phyloP scores from a whole-genome alignment of 2,329 filamentous ascomycete genomes.

The Colletotrichum liaoningense region DNA sequence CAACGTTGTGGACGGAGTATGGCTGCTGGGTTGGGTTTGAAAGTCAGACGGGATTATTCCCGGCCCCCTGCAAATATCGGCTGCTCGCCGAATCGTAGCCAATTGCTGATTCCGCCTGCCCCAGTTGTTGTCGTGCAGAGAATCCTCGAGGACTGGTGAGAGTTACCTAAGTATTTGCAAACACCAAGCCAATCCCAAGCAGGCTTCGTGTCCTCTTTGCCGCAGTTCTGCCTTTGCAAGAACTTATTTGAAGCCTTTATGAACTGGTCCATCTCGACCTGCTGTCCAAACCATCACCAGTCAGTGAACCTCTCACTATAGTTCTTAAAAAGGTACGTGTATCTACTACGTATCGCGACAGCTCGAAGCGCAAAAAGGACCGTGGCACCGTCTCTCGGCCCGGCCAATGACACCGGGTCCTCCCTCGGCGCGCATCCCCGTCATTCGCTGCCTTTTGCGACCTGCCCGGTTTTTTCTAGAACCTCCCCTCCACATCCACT shows the following conservation, averaged over 20 bases:
- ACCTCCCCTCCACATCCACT: constrained; percentile 30
- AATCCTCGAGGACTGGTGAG: not conserved
- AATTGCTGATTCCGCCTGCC: not conserved
- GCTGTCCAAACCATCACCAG: too few species aligned
- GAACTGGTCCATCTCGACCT: too few species aligned
- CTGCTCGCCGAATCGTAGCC: not conserved
- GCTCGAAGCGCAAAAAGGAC: not conserved
- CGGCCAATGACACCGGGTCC: constrained; percentile 28
- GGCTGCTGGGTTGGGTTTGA: not conserved
- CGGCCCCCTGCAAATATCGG: not conserved
- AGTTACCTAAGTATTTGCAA: constrained; percentile 1
- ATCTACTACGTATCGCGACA: not conserved
- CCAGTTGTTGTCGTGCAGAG: not conserved
- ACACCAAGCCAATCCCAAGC: not conserved
- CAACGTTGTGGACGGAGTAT: not conserved
- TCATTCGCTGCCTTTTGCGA: constrained; percentile 19
- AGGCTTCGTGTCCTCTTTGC: not conserved
- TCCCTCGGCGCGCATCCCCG: constrained; percentile 9
- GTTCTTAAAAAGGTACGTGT: not conserved
- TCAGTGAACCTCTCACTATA: not conserved
- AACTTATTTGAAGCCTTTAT: too few species aligned
- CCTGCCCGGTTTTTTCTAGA: constrained; percentile 28
- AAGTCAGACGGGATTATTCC: not conserved
- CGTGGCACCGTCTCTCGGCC: constrained; percentile 11
- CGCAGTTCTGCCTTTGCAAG: too few species aligned